These are phyloP conservation scores for Pythium grandisporangium DNA, from an alignment of 352 stramenopile genomes.

Conservation along the genomic window DNA sequence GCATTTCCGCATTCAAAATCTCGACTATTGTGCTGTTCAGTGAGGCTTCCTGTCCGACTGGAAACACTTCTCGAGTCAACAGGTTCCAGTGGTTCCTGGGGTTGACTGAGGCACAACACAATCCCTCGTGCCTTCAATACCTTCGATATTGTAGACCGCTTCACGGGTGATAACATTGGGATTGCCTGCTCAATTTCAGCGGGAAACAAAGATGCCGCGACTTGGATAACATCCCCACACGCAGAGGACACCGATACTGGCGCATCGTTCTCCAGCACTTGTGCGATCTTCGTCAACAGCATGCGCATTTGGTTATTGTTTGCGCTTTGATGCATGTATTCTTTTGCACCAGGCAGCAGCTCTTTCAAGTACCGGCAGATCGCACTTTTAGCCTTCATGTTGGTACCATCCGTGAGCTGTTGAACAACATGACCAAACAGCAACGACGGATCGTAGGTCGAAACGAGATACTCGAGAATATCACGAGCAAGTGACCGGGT, in stretches of 20 bases:
- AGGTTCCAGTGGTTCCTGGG: neutral
- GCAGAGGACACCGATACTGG: slow-evolving; percentile 47
- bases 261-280: slow-evolving; percentile 50
- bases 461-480: slow-evolving; percentile 48
- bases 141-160: slow-evolving; percentile 36
- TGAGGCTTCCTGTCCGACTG: no score
- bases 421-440: slow-evolving; percentile 41
- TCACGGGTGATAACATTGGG: slow-evolving; percentile 43
- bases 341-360: slow-evolving; percentile 34
- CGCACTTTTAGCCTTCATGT: slow-evolving; percentile 68
- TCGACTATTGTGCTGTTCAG: no score
- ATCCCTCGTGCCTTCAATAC: slow-evolving; percentile 53
- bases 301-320: slow-evolving; percentile 63
- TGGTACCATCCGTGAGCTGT: slow-evolving; percentile 58
- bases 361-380: slow-evolving; percentile 61
- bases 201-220: slow-evolving; percentile 32
- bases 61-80: no score
- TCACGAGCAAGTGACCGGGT: slow-evolving; percentile 37
- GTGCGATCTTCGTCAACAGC: slow-evolving; percentile 59
- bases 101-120: slow-evolving; percentile 13
- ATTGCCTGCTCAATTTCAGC: slow-evolving; percentile 44
- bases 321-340: slow-evolving; percentile 48
- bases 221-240: slow-evolving; percentile 46
- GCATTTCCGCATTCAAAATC: no score
- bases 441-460: slow-evolving; percentile 32